Conservation (phyloP, 2,329 filamentous ascomycete species). For the Stachybotrys elegans region DNA sequence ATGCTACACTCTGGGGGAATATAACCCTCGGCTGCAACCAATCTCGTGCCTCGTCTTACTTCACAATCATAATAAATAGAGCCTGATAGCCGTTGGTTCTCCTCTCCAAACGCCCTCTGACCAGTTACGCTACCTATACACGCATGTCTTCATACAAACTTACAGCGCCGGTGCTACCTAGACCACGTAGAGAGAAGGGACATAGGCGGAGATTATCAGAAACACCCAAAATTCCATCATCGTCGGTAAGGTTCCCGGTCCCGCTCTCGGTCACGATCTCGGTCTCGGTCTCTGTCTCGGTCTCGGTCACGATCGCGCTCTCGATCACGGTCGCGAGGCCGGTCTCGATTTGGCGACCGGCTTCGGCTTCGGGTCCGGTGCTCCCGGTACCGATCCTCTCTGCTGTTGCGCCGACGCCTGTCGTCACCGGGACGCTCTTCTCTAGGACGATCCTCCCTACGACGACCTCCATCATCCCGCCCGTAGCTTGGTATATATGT, state of each 20-base stretch:
- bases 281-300: conserved; percentile 42
- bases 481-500: conserved; percentile 47
- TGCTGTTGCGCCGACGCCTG: conserved; percentile 24
- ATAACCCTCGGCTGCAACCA: too few relatives aligned
- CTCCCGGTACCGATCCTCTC: conserved; percentile 33
- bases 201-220: too few relatives aligned
- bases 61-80: too few relatives aligned
- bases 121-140: too few relatives aligned
- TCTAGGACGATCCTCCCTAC: conserved; percentile 26
- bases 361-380: conserved; percentile 35
- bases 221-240: too few relatives aligned
- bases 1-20: not conserved
- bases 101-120: too few relatives aligned
- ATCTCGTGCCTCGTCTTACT: too few relatives aligned
- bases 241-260: conserved; percentile 47
- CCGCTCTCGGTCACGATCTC: conserved; percentile 35
- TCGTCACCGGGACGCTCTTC: conserved; percentile 15
- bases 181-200: too few relatives aligned
- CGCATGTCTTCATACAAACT: too few relatives aligned
- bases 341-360: conserved; percentile 33
- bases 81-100: too few relatives aligned
- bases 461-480: conserved; percentile 25
- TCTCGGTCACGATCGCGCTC: conserved; percentile 37
- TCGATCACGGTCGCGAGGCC: conserved; percentile 31
- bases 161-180: too few relatives aligned